Conservation (phyloP, 805 yeast genomes). For the Zygosaccharomyces bisporus region DNA sequence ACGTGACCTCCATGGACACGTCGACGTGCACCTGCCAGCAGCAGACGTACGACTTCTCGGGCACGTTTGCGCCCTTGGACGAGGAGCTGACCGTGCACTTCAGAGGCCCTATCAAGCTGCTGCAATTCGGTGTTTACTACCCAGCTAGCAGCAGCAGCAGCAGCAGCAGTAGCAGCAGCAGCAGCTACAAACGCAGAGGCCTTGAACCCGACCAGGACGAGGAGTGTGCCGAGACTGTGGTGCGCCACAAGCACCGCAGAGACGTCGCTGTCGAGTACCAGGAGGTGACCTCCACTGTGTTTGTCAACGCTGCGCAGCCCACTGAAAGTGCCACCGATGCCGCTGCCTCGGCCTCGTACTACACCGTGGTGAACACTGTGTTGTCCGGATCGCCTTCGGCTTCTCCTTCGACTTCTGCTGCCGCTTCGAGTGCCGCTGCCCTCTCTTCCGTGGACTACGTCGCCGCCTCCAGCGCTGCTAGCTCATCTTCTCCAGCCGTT, state of each 20-base stretch:
- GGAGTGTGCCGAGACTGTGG: constrained; percentile 27
- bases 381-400: constrained; percentile 17
- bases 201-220: constrained; percentile 39
- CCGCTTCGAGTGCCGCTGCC: constrained; percentile 30
- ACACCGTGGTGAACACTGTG: constrained; percentile 19
- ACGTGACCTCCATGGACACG: constrained; percentile 76
- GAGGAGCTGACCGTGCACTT: constrained; percentile 72
- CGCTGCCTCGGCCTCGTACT: constrained; percentile 22
- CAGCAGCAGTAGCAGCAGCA: constrained; percentile 2
- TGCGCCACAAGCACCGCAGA: constrained; percentile 54
- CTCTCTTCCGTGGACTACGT: constrained; percentile 28
- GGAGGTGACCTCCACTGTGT: constrained; percentile 75
- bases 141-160: constrained; percentile 47
- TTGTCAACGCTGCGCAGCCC: constrained; percentile 39
- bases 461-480: constrained; percentile 21
- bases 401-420: constrained; percentile 26
- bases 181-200: constrained; percentile 43
- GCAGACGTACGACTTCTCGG: constrained; percentile 51
- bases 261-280: constrained; percentile 59
- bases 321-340: constrained; percentile 17
- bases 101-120: constrained; percentile 67
- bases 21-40: constrained; percentile 68
- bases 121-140: constrained; percentile 81
- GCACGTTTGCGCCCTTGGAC: constrained; percentile 61
- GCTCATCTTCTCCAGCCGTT: constrained; percentile 12